A percentile compares a stretch with the other conserved stretches of the same genome.
phyloP scores from a whole-genome alignment of 2,329 filamentous ascomycete genomes.

The Hymenoscyphus fructigenus region DNA sequence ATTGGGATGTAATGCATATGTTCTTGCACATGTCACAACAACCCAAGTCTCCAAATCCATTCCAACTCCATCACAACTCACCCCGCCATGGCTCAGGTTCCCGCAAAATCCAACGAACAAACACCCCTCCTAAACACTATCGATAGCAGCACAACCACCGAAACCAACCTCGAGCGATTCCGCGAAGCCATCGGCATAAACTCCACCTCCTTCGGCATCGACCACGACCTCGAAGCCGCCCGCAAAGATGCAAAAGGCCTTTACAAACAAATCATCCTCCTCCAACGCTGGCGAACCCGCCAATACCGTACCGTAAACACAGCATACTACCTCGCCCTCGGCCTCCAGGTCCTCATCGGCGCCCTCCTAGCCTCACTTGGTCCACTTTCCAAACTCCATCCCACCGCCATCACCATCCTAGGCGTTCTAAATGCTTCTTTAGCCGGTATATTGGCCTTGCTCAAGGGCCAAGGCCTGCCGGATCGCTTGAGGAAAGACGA shows the following conservation, averaged over 20 bases:
- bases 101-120: slow-evolving; percentile 3
- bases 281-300: slow-evolving; percentile 36
- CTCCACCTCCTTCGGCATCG: slow-evolving; percentile 2
- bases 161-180: slow-evolving; percentile 27
- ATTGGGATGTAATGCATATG: background rate
- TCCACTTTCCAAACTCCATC: slow-evolving; percentile 47
- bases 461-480: slow-evolving; percentile 52
- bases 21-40: background rate
- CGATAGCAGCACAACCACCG: background rate
- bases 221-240: slow-evolving; percentile 24
- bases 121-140: background rate
- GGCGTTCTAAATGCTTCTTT: slow-evolving; percentile 63
- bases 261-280: slow-evolving; percentile 42
- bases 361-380: slow-evolving; percentile 49
- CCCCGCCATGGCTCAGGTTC: background rate
- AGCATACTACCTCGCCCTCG: slow-evolving; percentile 45
- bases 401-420: slow-evolving; percentile 53
- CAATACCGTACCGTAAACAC: slow-evolving; percentile 39
- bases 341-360: slow-evolving; percentile 48
- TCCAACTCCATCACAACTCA: background rate
- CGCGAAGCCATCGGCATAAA: slow-evolving; percentile 31
- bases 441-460: slow-evolving; percentile 58
- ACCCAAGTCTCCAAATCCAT: background rate
- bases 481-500: slow-evolving; percentile 48
- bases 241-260: slow-evolving; percentile 29